Base-by-base conservation (phyloP, 1,284 basidiomycete species). In the Coniferiporia sulphurascens region DNA sequence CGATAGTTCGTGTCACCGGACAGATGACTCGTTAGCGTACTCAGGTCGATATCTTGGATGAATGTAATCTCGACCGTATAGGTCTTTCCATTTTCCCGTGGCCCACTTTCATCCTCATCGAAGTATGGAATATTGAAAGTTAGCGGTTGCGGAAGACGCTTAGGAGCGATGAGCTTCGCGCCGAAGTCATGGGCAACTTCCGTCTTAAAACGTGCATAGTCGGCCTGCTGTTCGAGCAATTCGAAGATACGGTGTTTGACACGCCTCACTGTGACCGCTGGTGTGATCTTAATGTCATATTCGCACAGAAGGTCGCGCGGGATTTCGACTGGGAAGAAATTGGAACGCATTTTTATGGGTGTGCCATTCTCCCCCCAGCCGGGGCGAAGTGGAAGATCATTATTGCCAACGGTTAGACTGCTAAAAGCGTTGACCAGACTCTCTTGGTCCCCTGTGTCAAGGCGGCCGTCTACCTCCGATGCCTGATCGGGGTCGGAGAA, bases 291-390 rank as follows among this genome's bases (percentile, higher is more conserved):
- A 8, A 91, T 79, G 62, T 86, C 82, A 64, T 91, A 91, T 63
- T 91, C 89, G 66, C 77, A 82, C 8, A 89, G 65, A 0, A 83
- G 78, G 0, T 76, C 79, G 55, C 83, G 82, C 1, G 85, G 84
- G 15, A 88, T 73, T 45, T 76, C 76, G 17, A 91, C 76, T 1
- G 88, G 83, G 72, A 91, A 91, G 74, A 85, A 89, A 64, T 91
- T 91, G 12, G 87, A 76, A 12, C 89, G 82, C 43, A 91, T 74
- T 63, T 80, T 85, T 70, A 90, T 82, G 35, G 70, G 62, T 12
- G 56, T 78, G 7, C 89, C 89, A 1, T 65, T 66, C 0, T 75
- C 84, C 4, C 89, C 90, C 68, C 83, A 88, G 59, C 77, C 84
- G 12, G 87, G 87, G 22, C 89, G 83, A 6, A 80, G 64, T 12